Evolutionary conservation across 352 stramenopile species (phyloP).

Genomic region (Globisporangium polare): DNA sequence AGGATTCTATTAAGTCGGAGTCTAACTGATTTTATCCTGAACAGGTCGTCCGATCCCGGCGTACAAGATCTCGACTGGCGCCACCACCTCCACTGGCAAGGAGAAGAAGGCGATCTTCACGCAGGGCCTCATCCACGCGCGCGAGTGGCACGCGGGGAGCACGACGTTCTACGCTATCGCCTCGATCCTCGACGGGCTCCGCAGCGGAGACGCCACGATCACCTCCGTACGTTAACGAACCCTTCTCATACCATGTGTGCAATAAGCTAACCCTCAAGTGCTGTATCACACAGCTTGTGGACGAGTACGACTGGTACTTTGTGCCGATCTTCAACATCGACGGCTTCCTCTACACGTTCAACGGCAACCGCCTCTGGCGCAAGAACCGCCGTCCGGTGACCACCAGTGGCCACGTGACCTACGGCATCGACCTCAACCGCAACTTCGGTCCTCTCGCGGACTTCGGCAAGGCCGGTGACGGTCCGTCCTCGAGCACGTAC

Average conservation of each 20-base stretch:
- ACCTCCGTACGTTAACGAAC: neutral
- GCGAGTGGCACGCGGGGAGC: conserved; percentile 12
- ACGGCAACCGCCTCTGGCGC: conserved; percentile 22
- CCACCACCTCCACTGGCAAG: neutral
- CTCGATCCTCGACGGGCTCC: conserved; percentile 19
- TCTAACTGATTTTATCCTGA: neutral
- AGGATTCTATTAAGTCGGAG: neutral
- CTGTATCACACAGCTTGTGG: neutral
- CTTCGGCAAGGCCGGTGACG: conserved; percentile 11
- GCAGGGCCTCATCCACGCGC: conserved; percentile 18
- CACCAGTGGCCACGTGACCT: conserved; percentile 3
- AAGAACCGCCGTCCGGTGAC: conserved; percentile 25
- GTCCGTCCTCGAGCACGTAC: conserved; percentile 20
- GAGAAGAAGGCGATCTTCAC: conserved; percentile 16
- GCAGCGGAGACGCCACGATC: conserved; percentile 10
- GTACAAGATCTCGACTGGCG: conserved; percentile 21
- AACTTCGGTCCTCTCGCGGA: conserved; percentile 22
- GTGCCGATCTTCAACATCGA: conserved; percentile 34
- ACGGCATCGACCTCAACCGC: conserved; percentile 30
- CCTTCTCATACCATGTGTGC: neutral
- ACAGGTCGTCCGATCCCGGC: conserved; percentile 18
- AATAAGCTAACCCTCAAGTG: neutral
- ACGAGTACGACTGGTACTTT: conserved; percentile 24
- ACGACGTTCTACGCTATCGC: conserved; percentile 15
- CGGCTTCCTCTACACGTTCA: conserved; percentile 27